phyloP scores from a whole-genome alignment of 108 stramenopile genomes.

The Cyclotella distinguenda region DNA sequence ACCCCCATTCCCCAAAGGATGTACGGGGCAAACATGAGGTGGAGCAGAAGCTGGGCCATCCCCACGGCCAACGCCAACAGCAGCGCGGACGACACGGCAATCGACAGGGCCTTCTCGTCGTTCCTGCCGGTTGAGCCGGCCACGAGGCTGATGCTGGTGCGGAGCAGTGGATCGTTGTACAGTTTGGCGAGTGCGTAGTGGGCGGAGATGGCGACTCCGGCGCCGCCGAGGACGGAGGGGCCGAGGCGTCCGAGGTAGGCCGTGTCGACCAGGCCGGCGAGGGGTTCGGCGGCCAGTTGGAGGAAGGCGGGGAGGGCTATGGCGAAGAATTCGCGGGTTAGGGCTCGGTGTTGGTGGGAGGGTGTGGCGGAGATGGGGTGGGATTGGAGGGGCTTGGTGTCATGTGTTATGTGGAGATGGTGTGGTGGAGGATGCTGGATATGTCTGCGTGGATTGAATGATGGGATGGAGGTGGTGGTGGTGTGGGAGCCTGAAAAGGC shows the following conservation, averaged over 20 bases:
- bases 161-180: slow-evolving; percentile 90
- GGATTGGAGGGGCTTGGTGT: too few species aligned
- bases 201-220: slow-evolving; percentile 89
- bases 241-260: slow-evolving; percentile 83
- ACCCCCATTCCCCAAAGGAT: slow-evolving; percentile 85
- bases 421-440: too few species aligned
- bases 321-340: slow-evolving; percentile 81
- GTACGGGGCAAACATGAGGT: slow-evolving; percentile 50
- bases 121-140: slow-evolving; percentile 77
- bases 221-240: slow-evolving; percentile 87
- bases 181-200: slow-evolving; percentile 90
- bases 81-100: slow-evolving; percentile 85
- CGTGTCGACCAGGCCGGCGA: slow-evolving; percentile 90
- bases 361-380: neutral
- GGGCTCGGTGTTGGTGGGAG: slow-evolving; percentile 17
- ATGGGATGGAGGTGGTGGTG: too few species aligned
- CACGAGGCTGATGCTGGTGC: slow-evolving; percentile 87
- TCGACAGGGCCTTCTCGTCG: slow-evolving; percentile 48
- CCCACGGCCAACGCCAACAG: slow-evolving; percentile 82
- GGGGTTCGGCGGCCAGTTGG: slow-evolving; percentile 89
- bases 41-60: slow-evolving; percentile 73
- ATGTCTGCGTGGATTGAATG: too few species aligned
- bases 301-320: slow-evolving; percentile 88
- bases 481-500: too few species aligned
- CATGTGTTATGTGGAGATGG: too few species aligned